These are phyloP conservation scores for Boletus semigastroideus DNA, from an alignment of 1,284 basidiomycete species.

Conservation along the genomic window DNA sequence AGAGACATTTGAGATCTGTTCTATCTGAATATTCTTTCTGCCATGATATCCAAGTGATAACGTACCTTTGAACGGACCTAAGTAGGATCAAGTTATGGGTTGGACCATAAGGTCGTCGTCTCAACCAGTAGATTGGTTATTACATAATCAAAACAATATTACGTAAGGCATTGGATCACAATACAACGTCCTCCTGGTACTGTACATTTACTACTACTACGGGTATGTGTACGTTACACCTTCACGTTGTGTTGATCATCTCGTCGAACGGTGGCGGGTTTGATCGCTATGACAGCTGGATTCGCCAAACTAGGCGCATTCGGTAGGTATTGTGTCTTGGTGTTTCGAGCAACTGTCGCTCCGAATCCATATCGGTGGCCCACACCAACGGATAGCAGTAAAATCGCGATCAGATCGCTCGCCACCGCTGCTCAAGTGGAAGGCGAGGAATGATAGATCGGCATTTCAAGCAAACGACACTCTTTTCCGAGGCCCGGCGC, in stretches of 20 bases:
- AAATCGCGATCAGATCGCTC: slow-evolving; percentile 31
- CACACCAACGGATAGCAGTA: slow-evolving; percentile 7
- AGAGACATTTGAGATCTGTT: slow-evolving; percentile 28
- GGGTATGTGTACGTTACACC: neutral
- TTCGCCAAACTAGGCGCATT: slow-evolving; percentile 21
- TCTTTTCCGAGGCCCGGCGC: slow-evolving; percentile 31
- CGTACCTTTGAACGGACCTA: slow-evolving; percentile 2
- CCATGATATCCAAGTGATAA: neutral
- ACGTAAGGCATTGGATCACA: neutral
- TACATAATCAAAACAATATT: neutral
- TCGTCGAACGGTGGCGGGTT: slow-evolving; percentile 8
- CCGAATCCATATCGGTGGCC: slow-evolving; percentile 5
- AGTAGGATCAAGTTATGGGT: too few relatives aligned
- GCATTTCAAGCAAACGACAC: slow-evolving; percentile 32
- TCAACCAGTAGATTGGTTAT: too few relatives aligned
- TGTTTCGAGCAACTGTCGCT: slow-evolving; percentile 17
- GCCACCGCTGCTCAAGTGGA: slow-evolving; percentile 16
- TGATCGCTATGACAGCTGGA: slow-evolving; percentile 23
- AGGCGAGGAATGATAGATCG: slow-evolving; percentile 23
- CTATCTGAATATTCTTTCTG: neutral
- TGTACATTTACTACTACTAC: too few relatives aligned
- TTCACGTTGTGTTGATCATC: slow-evolving; percentile 18
- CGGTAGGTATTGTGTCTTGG: slow-evolving; percentile 9
- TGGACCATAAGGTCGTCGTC: too few relatives aligned
- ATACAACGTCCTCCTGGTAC: neutral